Conservation (phyloP, 768 basidiomycete genomes). For the Leucocoprinus birnbaumii region DNA sequence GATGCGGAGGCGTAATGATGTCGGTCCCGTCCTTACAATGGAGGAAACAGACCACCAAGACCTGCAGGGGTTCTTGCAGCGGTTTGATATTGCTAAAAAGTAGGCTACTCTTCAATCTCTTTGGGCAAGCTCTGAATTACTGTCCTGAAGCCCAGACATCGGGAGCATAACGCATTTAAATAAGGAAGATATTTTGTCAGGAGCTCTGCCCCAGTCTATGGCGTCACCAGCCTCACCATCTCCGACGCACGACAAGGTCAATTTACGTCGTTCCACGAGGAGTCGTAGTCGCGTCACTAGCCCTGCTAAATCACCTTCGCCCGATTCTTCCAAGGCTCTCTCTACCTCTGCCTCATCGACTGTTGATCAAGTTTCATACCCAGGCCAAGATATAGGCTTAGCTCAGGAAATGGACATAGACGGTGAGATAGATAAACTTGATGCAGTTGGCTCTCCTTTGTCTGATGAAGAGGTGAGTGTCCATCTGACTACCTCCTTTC, state of each 20-base stretch:
- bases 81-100: conserved; percentile 18
- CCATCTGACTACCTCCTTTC: background rate
- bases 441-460: conserved; percentile 30
- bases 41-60: conserved; percentile 18
- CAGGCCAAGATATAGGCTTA: background rate
- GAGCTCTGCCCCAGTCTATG: conserved; percentile 11
- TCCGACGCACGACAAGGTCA: background rate
- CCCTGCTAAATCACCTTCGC: conserved; percentile 8
- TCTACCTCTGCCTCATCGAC: background rate
- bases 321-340: background rate
- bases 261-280: conserved; percentile 5
- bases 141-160: conserved; percentile 32
- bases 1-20: conserved; percentile 49
- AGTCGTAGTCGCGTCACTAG: conserved; percentile 8
- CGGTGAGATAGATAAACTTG: conserved; percentile 36
- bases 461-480: conserved; percentile 13
- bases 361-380: background rate
- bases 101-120: conserved; percentile 13
- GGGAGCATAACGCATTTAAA: conserved; percentile 37
- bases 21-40: conserved; percentile 33
- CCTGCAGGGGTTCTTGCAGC: conserved; percentile 10
- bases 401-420: conserved; percentile 8
- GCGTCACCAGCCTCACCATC: conserved; percentile 14
- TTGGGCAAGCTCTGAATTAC: conserved; percentile 1
- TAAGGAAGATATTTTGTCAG: conserved; percentile 23